Percentiles rank a stretch among this genome's conserved stretches.
These are phyloP conservation scores for Gossypium davidsonii DNA, from an alignment of 441 rosid genomes.

Conservation along the genomic window DNA sequence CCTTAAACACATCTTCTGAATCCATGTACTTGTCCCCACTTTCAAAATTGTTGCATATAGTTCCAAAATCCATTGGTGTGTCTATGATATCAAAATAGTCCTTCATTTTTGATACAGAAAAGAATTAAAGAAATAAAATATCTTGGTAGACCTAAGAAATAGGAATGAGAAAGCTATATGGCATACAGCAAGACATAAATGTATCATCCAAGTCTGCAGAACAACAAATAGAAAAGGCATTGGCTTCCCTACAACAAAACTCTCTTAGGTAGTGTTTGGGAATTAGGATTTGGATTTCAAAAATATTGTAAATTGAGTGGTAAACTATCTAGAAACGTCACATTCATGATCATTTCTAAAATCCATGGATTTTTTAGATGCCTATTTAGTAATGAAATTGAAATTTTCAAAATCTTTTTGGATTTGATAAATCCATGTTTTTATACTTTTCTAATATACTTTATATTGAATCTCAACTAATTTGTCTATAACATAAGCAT, in stretches of 20 bases:
- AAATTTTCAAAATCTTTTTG: too few species aligned
- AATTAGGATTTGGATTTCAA: too few species aligned
- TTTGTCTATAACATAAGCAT: too few species aligned
- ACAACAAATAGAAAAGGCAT: neutral
- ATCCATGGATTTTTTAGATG: too few species aligned
- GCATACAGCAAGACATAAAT: neutral
- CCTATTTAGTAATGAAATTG: too few species aligned
- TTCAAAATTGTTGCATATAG: slow-evolving; percentile 75
- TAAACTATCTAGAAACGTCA: too few species aligned
- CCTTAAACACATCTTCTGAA: slow-evolving; percentile 83
- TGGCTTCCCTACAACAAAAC: neutral
- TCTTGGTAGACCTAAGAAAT: neutral
- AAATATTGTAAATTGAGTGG: too few species aligned
- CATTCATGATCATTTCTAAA: too few species aligned
- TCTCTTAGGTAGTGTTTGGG: neutral
- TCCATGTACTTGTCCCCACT: slow-evolving; percentile 58
- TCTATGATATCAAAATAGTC: slow-evolving; percentile 89
- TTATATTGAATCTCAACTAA: too few species aligned
- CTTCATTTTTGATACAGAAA: slow-evolving; percentile 33
- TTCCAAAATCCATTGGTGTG: slow-evolving; percentile 99
- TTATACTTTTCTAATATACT: too few species aligned
- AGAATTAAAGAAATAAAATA: neutral
- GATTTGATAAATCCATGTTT: too few species aligned
- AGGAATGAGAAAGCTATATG: neutral
- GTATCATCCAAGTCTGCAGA: neutral